These are phyloP conservation scores for Hyphopichia fennica DNA, from an alignment of 1,139 yeast genomes.

Conservation along the genomic window DNA sequence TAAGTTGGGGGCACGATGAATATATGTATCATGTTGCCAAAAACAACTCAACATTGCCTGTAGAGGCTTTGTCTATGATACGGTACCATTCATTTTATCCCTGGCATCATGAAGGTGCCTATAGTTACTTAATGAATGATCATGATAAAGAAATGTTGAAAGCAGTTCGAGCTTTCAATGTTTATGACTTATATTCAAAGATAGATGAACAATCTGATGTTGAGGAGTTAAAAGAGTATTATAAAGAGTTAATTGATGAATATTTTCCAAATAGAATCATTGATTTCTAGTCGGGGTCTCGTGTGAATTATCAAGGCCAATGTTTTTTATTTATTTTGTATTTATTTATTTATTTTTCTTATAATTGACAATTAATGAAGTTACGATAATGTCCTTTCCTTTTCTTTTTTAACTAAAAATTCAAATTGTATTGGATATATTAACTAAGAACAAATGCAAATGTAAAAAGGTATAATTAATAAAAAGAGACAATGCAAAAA, in stretches of 20 bases:
- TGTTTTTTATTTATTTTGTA: background rate
- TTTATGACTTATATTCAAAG: slow-evolving; percentile 69
- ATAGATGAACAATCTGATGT: slow-evolving; percentile 49
- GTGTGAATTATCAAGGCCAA: background rate
- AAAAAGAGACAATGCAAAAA: background rate
- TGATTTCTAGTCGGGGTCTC: slow-evolving; percentile 42
- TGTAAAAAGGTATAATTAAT: background rate
- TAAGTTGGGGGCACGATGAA: slow-evolving; percentile 81
- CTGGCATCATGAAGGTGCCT: slow-evolving; percentile 73
- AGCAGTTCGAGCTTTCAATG: slow-evolving; percentile 67
- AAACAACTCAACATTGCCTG: slow-evolving; percentile 60
- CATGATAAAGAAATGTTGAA: slow-evolving; percentile 61
- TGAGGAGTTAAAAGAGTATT: slow-evolving; percentile 55
- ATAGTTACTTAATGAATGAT: slow-evolving; percentile 62
- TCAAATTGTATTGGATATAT: too few species aligned
- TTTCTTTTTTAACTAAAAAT: too few species aligned
- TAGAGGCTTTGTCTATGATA: slow-evolving; percentile 71
- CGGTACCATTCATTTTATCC: slow-evolving; percentile 76
- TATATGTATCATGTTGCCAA: slow-evolving; percentile 75
- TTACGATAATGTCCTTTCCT: background rate
- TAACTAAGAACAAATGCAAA: too few species aligned
- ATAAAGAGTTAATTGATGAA: slow-evolving; percentile 64
- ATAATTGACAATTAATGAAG: background rate
- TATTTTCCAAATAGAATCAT: slow-evolving; percentile 58
- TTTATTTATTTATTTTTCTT: background rate